A percentile compares a stretch with the other conserved stretches of the same genome.
These are phyloP conservation scores for Tetrastigma voinierianum DNA, from an alignment of 164 flowering plant species.

Conservation along the genomic window DNA sequence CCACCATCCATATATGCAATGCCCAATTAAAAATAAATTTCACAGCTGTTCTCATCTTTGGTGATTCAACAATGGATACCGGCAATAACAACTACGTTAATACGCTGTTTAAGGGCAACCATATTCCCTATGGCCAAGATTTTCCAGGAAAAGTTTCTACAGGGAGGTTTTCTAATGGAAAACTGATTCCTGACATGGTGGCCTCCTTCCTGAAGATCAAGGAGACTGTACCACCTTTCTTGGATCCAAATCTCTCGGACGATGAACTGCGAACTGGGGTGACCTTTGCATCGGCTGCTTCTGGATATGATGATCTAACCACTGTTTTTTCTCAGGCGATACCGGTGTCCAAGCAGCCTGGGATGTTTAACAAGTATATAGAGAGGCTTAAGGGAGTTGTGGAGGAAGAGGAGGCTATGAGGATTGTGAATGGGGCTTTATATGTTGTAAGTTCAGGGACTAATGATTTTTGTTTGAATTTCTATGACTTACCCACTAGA, in stretches of 20 bases:
- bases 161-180: conserved; percentile 64
- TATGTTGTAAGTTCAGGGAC: conserved; percentile 53
- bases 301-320: conserved; percentile 53
- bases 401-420: conserved; percentile 35
- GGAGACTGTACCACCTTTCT: conserved; percentile 49
- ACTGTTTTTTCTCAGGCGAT: conserved; percentile 16
- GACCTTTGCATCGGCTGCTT: conserved; percentile 58
- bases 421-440: conserved; percentile 29
- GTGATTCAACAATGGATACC: conserved; percentile 62
- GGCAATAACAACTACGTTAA: conserved; percentile 61
- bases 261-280: conserved; percentile 43
- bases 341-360: conserved; percentile 33
- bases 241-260: conserved; percentile 36
- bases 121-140: conserved; percentile 45
- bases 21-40: conserved; percentile 18
- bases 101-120: conserved; percentile 24
- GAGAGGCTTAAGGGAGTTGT: conserved; percentile 28
- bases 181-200: conserved; percentile 45
- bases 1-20: not conserved
- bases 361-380: conserved; percentile 27
- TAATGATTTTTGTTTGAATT: conserved; percentile 51
- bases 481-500: conserved; percentile 40
- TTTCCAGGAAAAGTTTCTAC: conserved; percentile 40
- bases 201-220: conserved; percentile 45
- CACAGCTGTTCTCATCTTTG: conserved; percentile 52